Evolutionary conservation across 371 early-diverging fungal species (phyloP), one percentile per base, ranked within the genome.

Genomic region (Rhizomucor miehei): DNA sequence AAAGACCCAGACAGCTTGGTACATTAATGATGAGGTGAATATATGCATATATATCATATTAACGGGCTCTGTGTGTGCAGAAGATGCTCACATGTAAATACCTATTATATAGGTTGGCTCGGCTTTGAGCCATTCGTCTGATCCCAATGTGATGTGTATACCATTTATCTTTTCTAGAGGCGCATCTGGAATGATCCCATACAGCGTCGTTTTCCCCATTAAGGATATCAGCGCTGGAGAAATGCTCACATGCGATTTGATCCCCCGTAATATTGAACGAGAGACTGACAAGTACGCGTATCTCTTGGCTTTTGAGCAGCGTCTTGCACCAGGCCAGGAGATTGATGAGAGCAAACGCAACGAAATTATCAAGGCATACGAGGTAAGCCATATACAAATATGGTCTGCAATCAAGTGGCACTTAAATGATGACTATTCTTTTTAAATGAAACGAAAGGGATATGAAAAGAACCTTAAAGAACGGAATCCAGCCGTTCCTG

Each of bases 151-250:
- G 6, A 54, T 69, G 47, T 79, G 77, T 59, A 47, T 75, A 4
- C 84, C 84, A 6, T 84, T 84, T 52, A 79, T 84, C 63, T 84
- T 80, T 52, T 78, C 81, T 20, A 79, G 81, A 12, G 81, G 84
- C 2, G 63, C 67, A 3, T 58, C 49, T 9, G 67, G 64, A 13
- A 80, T 81, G 51, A 79, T 84, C 37, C 81, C 84, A 14, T 84
- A 84, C 49, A 81, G 80, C 47, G 75, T 84, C 46, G 61, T 84
- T 44, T 84, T 75, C 62, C 81, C 84, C 1, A 76, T 81, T 52
- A 66, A 77, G 44, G 77, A 78, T 44, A 71, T 84, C 41, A 59
- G 62, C 8, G 55, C 76, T 41, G 81, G 81, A 8, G 80, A 73
- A 29, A 60, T 74, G 2, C 43, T 80, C 44, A 77, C 77, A 0